phyloP scores from a whole-genome alignment of 768 basidiomycete genomes.

The Tremella mesenterica region DNA sequence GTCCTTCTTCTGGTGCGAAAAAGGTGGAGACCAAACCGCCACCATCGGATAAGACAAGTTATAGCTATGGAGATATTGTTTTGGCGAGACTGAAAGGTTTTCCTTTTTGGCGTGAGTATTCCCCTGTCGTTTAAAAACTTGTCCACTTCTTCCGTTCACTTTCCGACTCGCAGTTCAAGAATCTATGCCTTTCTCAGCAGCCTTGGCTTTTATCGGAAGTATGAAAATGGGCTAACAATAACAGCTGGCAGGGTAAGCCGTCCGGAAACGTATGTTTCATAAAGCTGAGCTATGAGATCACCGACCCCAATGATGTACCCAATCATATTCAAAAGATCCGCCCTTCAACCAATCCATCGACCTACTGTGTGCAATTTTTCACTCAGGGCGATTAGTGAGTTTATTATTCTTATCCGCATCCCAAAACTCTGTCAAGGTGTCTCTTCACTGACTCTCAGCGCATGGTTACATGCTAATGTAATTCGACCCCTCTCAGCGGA shows the following conservation, averaged over 20 bases:
- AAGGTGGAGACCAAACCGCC: slow-evolving; percentile 12
- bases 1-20: slow-evolving; percentile 10
- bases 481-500: slow-evolving; percentile 65
- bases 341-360: slow-evolving; percentile 65
- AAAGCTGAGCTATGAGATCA: slow-evolving; percentile 53
- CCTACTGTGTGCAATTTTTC: slow-evolving; percentile 75
- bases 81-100: slow-evolving; percentile 88
- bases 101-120: slow-evolving; percentile 84
- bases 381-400: slow-evolving; percentile 89
- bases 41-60: slow-evolving; percentile 41
- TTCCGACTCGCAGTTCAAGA: no score
- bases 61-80: slow-evolving; percentile 71
- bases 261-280: not conserved
- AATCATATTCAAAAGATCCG: slow-evolving; percentile 58
- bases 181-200: no score
- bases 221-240: not conserved
- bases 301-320: slow-evolving; percentile 63
- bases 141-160: no score
- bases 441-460: slow-evolving; percentile 48
- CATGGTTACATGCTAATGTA: slow-evolving; percentile 76
- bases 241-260: slow-evolving; percentile 33
- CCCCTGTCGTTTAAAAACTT: no score
- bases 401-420: not conserved
- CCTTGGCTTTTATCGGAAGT: not conserved
- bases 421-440: slow-evolving; percentile 4